These are phyloP conservation scores for Taphrina sp. DNA, from an alignment of 1,139 yeast species.

Conservation along the genomic window DNA sequence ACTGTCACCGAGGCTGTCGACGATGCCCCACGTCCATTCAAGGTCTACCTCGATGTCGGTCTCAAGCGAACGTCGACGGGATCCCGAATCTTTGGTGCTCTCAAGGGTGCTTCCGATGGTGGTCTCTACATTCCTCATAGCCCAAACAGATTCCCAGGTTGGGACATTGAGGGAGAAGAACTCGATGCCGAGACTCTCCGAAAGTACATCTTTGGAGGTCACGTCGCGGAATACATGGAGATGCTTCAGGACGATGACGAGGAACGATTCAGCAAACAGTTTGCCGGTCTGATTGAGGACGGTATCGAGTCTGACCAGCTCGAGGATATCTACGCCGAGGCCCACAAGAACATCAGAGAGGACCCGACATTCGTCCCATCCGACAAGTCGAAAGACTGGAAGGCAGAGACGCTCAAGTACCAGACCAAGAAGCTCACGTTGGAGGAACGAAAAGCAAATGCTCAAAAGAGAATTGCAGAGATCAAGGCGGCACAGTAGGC, in stretches of 20 bases:
- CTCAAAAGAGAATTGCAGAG: conserved; percentile 22
- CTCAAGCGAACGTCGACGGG: conserved; percentile 99
- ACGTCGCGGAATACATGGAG: conserved; percentile 99
- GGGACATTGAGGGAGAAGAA: conserved; percentile 98
- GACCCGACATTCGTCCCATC: conserved; percentile 84
- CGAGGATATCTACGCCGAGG: conserved; percentile 92
- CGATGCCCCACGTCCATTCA: conserved; percentile 99
- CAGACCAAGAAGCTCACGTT: conserved; percentile 81
- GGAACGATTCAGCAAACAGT: conserved; percentile 95
- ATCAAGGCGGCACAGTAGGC: conserved; percentile 26
- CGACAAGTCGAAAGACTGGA: conserved; percentile 95
- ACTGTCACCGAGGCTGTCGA: conserved; percentile 91
- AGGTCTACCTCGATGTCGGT: conserved; percentile 99
- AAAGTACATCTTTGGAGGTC: conserved; percentile 99
- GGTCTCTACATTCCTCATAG: conserved; percentile 99
- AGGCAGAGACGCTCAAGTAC: conserved; percentile 94
- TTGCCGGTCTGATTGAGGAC: conserved; percentile 95
- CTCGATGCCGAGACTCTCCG: conserved; percentile 96
- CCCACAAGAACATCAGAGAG: conserved; percentile 86
- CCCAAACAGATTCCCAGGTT: conserved; percentile 99
- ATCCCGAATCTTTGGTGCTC: conserved; percentile 99
- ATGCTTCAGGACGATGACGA: conserved; percentile 99
- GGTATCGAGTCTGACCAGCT: conserved; percentile 95
- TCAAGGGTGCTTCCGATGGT: conserved; percentile 99
- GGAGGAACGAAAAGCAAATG: conserved; percentile 85